Conservation (phyloP, 2,329 filamentous ascomycete species). For the Dothistroma pini region DNA sequence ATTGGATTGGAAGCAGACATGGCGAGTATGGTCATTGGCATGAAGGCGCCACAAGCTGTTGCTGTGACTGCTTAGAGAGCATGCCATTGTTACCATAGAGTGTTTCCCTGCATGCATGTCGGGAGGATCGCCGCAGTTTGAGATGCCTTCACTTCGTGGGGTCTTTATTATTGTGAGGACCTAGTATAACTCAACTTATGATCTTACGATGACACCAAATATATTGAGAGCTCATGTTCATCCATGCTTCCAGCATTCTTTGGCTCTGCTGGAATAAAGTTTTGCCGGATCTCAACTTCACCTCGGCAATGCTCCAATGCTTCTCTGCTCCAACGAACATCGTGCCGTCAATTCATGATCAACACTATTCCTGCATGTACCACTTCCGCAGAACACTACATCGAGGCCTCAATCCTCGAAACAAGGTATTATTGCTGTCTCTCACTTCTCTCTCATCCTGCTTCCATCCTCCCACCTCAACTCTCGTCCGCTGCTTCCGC, state of each 20-base stretch:
- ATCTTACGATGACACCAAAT: background rate
- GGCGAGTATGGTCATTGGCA: conserved; percentile 16
- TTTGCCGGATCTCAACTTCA: background rate
- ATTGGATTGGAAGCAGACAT: conserved; percentile 16
- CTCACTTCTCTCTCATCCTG: background rate
- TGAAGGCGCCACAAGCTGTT: conserved; percentile 12
- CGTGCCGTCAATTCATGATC: background rate
- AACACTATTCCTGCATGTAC: background rate
- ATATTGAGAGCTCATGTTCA: background rate
- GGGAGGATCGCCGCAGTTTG: background rate
- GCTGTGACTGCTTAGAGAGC: conserved; percentile 14
- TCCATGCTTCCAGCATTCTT: too few species aligned
- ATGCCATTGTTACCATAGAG: background rate
- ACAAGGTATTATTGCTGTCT: background rate
- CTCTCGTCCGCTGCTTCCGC: background rate
- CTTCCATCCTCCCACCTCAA: background rate
- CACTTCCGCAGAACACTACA: too few species aligned
- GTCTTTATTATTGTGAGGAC: background rate
- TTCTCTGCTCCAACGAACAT: background rate
- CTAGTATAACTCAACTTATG: background rate
- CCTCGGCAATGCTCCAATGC: background rate
- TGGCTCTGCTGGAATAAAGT: too few species aligned
- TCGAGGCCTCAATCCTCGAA: background rate
- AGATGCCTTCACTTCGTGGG: background rate
- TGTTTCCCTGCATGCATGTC: background rate